Evolutionary conservation across 768 basidiomycete species (phyloP).

Genomic region (Strobilomyces confusus): DNA sequence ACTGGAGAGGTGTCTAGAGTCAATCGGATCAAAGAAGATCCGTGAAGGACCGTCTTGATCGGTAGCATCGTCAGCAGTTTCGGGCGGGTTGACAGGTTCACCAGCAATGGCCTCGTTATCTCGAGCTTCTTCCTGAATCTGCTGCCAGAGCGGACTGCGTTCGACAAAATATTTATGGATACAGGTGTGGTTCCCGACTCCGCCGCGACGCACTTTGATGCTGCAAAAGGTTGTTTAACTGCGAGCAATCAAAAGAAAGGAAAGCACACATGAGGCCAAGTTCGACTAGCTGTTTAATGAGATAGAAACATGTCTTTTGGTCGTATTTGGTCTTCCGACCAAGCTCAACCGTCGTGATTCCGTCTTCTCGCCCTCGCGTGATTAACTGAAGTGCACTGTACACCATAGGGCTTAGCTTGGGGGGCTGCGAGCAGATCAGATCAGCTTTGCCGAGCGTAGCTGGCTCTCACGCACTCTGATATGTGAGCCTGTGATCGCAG

Average conservation of each 20-base stretch:
- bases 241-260: neutral
- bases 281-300: slow-evolving; percentile 70
- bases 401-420: slow-evolving; percentile 80
- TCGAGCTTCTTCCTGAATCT: slow-evolving; percentile 63
- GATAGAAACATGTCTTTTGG: slow-evolving; percentile 87
- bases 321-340: slow-evolving; percentile 79
- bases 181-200: slow-evolving; percentile 71
- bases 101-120: slow-evolving; percentile 24
- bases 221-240: slow-evolving; percentile 31
- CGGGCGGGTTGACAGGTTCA: slow-evolving; percentile 9
- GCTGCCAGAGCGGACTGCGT: slow-evolving; percentile 69
- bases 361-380: slow-evolving; percentile 73
- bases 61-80: slow-evolving; percentile 20
- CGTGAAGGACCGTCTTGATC: slow-evolving; percentile 17
- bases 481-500: slow-evolving; percentile 82
- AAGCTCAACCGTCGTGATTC: slow-evolving; percentile 74
- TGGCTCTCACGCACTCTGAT: slow-evolving; percentile 53
- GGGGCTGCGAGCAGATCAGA: slow-evolving; percentile 44
- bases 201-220: slow-evolving; percentile 73
- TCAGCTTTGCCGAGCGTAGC: neutral
- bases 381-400: slow-evolving; percentile 82
- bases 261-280: slow-evolving; percentile 65
- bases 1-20: slow-evolving; percentile 74
- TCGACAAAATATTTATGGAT: slow-evolving; percentile 86
- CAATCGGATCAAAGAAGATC: slow-evolving; percentile 67